Percentiles rank a stretch among this genome's conserved stretches.
phyloP scores from a whole-genome alignment of 1,284 basidiomycete genomes.

The Microstroma glucosiphilum region DNA sequence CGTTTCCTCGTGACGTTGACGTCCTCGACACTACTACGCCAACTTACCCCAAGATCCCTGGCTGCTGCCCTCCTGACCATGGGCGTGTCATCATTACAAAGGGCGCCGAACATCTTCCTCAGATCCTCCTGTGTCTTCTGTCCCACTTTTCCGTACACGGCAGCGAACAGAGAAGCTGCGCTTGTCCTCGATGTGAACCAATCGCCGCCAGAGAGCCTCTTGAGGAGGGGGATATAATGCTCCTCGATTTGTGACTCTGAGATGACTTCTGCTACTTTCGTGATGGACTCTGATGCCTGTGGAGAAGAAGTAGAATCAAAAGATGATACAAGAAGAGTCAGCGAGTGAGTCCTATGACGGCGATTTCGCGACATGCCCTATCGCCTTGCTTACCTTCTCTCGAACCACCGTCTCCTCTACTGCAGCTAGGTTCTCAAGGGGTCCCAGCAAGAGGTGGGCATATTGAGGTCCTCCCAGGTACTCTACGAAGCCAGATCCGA shows the following conservation, averaged over 20 bases:
- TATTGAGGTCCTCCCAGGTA: slow-evolving; percentile 86
- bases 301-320: not conserved
- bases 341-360: slow-evolving; percentile 1
- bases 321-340: not conserved
- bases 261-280: slow-evolving; percentile 76
- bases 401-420: slow-evolving; percentile 97
- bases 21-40: not conserved
- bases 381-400: slow-evolving; percentile 69
- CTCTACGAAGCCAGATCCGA: slow-evolving; percentile 73
- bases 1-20: not conserved
- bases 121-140: slow-evolving; percentile 73
- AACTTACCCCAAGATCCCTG: slow-evolving; percentile 71
- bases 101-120: slow-evolving; percentile 72
- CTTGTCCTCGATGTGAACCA: slow-evolving; percentile 99
- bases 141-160: slow-evolving; percentile 65
- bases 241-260: slow-evolving; percentile 78
- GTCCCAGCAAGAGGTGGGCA: slow-evolving; percentile 83
- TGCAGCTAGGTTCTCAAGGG: slow-evolving; percentile 89
- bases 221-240: slow-evolving; percentile 83
- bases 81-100: slow-evolving; percentile 91
- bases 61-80: slow-evolving; percentile 97
- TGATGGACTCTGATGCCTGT: slow-evolving; percentile 84
- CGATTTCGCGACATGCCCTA: slow-evolving; percentile 13
- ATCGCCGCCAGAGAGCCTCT: slow-evolving; percentile 83
- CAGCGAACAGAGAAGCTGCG: slow-evolving; percentile 84